These are phyloP conservation scores for Karstenula rhodostoma DNA, from an alignment of 2,329 filamentous ascomycete species.

Conservation along the genomic window DNA sequence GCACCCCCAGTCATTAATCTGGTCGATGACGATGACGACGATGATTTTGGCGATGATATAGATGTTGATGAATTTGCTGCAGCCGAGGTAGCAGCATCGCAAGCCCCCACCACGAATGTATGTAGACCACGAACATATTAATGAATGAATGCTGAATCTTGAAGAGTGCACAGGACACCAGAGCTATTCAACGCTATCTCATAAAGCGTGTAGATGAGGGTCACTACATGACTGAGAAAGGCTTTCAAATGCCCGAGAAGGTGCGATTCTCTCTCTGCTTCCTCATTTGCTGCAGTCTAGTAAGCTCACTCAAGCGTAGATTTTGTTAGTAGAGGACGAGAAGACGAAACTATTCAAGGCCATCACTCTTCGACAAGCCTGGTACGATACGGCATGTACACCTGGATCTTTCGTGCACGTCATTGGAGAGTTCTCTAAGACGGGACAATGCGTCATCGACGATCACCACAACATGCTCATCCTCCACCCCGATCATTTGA, in stretches of 20 bases:
- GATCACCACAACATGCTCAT: conserved; percentile 86
- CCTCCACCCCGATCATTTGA: conserved; percentile 91
- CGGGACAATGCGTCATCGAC: conserved; percentile 80
- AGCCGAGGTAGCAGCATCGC: conserved; percentile 75
- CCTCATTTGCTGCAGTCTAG: background rate
- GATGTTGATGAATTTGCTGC: conserved; percentile 76
- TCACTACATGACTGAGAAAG: conserved; percentile 70
- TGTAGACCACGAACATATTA: conserved; percentile 52
- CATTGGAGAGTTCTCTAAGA: conserved; percentile 76
- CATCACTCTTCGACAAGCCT: conserved; percentile 83
- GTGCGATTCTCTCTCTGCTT: conserved; percentile 54
- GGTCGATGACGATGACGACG: conserved; percentile 65
- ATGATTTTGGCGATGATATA: conserved; percentile 76
- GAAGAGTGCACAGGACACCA: conserved; percentile 72
- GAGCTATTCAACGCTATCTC: conserved; percentile 86
- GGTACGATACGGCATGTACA: conserved; percentile 81
- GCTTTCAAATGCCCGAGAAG: conserved; percentile 72
- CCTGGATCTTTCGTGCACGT: conserved; percentile 83
- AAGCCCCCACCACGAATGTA: conserved; percentile 66
- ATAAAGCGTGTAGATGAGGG: conserved; percentile 77
- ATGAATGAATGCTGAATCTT: conserved; percentile 65
- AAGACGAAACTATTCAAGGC: conserved; percentile 70
- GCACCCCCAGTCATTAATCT: conserved; percentile 34
- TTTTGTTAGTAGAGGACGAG: conserved; percentile 84
- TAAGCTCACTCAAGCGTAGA: conserved; percentile 58